phyloP scores from a whole-genome alignment of 192 early-diverging fungal species.

The Coemansia reversa region DNA sequence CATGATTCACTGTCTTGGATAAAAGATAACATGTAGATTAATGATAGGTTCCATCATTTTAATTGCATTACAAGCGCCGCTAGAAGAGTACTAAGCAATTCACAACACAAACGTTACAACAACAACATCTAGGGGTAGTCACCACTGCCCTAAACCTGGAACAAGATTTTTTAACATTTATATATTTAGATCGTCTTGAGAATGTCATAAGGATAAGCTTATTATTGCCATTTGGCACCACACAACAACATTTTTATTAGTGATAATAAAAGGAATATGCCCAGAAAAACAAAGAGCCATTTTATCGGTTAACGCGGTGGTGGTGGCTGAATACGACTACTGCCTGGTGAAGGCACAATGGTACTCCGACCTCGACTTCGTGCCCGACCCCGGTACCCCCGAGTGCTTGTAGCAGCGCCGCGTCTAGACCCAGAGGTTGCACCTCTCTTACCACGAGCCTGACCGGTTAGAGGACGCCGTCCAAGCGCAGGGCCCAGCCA shows the following conservation, averaged over 20 bases:
- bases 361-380: constrained; percentile 20
- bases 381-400: constrained; percentile 8
- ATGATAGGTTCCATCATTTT: too few species aligned
- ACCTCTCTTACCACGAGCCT: constrained; percentile 6
- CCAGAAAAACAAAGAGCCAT: too few species aligned
- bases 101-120: too few species aligned
- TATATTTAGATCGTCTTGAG: neutral
- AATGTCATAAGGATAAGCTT: neutral
- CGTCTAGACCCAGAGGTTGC: constrained; percentile 6
- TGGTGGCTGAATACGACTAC: constrained; percentile 35
- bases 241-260: too few species aligned
- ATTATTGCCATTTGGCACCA: neutral
- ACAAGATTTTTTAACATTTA: too few species aligned
- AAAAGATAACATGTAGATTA: too few species aligned
- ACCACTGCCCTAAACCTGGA: too few species aligned
- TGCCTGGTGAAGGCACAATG: constrained; percentile 18
- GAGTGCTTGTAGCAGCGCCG: neutral
- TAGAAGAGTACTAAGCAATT: too few species aligned
- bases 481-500: constrained; percentile 7
- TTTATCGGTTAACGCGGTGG: constrained; percentile 7
- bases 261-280: too few species aligned
- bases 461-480: constrained; percentile 17
- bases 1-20: too few species aligned
- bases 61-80: too few species aligned
- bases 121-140: too few species aligned